Percentiles rank a stretch among this genome's conserved stretches.
Evolutionary conservation across 768 basidiomycete species (phyloP).

Genomic region (Agrocybe chaxingu): DNA sequence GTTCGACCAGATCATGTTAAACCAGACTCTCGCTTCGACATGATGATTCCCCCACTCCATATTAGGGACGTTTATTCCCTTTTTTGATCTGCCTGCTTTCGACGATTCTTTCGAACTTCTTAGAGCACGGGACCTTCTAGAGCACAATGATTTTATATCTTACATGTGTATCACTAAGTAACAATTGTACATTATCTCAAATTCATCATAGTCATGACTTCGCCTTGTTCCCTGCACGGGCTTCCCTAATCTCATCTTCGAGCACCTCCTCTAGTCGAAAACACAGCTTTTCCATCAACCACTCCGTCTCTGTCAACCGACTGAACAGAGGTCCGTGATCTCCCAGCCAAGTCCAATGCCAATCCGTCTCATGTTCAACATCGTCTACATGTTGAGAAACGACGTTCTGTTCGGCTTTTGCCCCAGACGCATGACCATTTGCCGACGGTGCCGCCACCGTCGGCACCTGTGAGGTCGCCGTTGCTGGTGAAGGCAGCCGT

Average conservation of each 20-base stretch:
- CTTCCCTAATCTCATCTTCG: slow-evolving; percentile 15
- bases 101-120: no score
- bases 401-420: not conserved
- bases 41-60: not conserved
- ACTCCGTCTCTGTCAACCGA: slow-evolving; percentile 30
- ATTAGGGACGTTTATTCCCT: not conserved
- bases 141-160: no score
- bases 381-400: not conserved
- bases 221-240: not conserved
- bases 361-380: slow-evolving; percentile 6
- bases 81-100: no score
- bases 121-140: no score
- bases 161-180: no score
- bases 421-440: not conserved
- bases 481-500: no score
- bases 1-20: slow-evolving; percentile 37
- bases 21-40: slow-evolving; percentile 18
- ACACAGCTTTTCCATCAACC: slow-evolving; percentile 34
- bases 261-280: slow-evolving; percentile 30
- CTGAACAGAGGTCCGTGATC: slow-evolving; percentile 39
- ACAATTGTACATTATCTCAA: no score
- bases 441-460: no score
- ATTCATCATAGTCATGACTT: no score
- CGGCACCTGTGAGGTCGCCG: not conserved
- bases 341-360: slow-evolving; percentile 34